Evolutionary conservation across 345 rosid species (phyloP).

Genomic region (Eucalyptus decipiens): DNA sequence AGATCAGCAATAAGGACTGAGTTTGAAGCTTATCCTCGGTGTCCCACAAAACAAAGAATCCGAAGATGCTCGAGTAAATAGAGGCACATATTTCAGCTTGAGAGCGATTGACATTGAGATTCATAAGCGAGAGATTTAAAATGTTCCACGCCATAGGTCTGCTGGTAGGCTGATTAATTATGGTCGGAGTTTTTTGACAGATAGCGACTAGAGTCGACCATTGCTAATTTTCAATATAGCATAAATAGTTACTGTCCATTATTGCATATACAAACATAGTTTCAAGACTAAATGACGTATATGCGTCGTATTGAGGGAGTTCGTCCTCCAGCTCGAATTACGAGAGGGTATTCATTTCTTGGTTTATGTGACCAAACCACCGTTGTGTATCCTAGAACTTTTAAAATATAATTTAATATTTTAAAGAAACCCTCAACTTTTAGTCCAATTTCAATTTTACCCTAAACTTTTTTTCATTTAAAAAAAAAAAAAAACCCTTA

Average conservation of each 20-base stretch:
- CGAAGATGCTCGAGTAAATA: neutral
- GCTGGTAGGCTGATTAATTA: neutral
- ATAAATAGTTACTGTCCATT: neutral
- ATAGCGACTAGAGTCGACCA: neutral
- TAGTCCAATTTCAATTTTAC: neutral
- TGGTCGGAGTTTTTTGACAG: neutral
- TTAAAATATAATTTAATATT: neutral
- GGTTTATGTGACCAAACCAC: neutral
- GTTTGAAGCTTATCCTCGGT: neutral
- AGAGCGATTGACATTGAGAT: neutral
- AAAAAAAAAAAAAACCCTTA: neutral
- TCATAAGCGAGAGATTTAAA: neutral
- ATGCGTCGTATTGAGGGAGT: neutral
- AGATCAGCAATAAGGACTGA: neutral
- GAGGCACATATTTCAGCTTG: neutral
- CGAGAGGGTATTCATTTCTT: neutral
- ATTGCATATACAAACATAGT: neutral
- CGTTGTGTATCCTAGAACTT: neutral
- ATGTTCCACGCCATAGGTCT: neutral
- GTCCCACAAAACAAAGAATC: neutral
- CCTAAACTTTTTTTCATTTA: no score
- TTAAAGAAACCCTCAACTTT: neutral
- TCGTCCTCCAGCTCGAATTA: neutral
- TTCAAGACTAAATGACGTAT: neutral
- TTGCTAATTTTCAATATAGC: neutral